Conservation (phyloP, 371 early-diverging fungal genomes). For the Rhizomucor miehei region DNA sequence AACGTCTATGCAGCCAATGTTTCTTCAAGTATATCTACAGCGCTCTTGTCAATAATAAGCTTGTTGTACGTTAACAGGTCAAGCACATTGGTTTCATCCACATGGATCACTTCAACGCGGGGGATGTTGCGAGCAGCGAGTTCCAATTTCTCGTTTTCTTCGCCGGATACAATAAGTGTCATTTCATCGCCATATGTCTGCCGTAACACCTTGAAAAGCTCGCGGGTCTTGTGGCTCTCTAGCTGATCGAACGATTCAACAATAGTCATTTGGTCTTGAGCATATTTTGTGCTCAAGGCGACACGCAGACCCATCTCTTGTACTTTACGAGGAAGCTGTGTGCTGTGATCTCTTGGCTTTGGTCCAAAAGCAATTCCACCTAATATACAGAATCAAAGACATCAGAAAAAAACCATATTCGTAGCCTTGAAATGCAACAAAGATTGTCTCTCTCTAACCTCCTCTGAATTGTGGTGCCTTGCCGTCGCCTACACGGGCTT, state of each 20-base stretch:
- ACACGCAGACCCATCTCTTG: constrained; percentile 80
- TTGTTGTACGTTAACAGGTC: constrained; percentile 76
- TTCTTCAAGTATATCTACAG: constrained; percentile 65
- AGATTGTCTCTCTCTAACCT: constrained; percentile 49
- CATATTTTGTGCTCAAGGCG: constrained; percentile 86
- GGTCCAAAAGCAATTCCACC: constrained; percentile 91
- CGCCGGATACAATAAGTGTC: constrained; percentile 49
- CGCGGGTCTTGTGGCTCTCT: constrained; percentile 57
- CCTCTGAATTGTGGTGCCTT: constrained; percentile 89
- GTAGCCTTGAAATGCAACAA: too few relatives aligned
- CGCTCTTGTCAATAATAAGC: constrained; percentile 76
- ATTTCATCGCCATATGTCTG: constrained; percentile 38
- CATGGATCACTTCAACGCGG: constrained; percentile 60
- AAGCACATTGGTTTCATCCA: constrained; percentile 75
- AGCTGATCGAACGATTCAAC: constrained; percentile 68
- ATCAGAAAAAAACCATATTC: too few relatives aligned
- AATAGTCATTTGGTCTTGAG: constrained; percentile 84
- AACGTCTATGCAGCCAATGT: too few relatives aligned
- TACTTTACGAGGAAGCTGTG: constrained; percentile 82
- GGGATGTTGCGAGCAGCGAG: constrained; percentile 70
- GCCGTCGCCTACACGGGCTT: constrained; percentile 83
- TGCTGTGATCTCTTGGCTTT: constrained; percentile 79
- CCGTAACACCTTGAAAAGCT: constrained; percentile 56
- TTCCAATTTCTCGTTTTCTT: constrained; percentile 52
- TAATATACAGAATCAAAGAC: constrained; percentile 5